These are phyloP conservation scores for Xylaria palmicola DNA, from an alignment of 495 filamentous ascomycete species.

Conservation along the genomic window DNA sequence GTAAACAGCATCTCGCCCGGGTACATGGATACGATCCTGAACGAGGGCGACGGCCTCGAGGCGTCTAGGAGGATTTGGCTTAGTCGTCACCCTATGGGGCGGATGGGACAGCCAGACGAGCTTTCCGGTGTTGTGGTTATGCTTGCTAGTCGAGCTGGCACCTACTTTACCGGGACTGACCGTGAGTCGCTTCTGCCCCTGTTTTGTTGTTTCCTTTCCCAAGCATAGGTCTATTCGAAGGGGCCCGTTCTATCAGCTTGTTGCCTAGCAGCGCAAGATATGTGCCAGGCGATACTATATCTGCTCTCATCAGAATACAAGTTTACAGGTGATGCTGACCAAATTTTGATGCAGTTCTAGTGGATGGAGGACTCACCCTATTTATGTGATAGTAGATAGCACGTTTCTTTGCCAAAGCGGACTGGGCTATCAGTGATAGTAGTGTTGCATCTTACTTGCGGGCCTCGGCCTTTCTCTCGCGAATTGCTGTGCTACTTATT, in stretches of 20 bases:
- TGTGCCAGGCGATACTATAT: background rate
- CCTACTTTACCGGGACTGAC: constrained; percentile 64
- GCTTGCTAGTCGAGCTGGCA: constrained; percentile 61
- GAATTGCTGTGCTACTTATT: constrained; percentile 80
- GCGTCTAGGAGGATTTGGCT: constrained; percentile 57
- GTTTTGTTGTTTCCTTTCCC: background rate
- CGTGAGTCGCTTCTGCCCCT: constrained; percentile 8
- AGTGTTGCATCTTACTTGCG: constrained; percentile 8
- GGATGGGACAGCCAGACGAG: constrained; percentile 67
- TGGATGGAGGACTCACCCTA: constrained; percentile 41
- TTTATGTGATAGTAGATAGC: constrained; percentile 25
- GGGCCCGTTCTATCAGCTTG: background rate
- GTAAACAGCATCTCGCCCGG: constrained; percentile 71
- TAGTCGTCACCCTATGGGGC: constrained; percentile 62
- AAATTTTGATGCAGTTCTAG: constrained; percentile 21
- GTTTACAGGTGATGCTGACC: background rate
- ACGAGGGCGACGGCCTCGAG: constrained; percentile 60
- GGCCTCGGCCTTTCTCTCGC: constrained; percentile 46
- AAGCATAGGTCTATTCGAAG: background rate
- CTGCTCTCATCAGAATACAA: background rate
- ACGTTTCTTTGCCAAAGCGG: background rate
- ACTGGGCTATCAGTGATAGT: background rate
- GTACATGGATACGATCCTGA: constrained; percentile 82
- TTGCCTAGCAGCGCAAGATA: background rate
- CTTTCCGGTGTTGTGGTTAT: constrained; percentile 66